Evolutionary conservation across 352 stramenopile genomes (phyloP).

Genomic region (Phytophthora boehmeriae): DNA sequence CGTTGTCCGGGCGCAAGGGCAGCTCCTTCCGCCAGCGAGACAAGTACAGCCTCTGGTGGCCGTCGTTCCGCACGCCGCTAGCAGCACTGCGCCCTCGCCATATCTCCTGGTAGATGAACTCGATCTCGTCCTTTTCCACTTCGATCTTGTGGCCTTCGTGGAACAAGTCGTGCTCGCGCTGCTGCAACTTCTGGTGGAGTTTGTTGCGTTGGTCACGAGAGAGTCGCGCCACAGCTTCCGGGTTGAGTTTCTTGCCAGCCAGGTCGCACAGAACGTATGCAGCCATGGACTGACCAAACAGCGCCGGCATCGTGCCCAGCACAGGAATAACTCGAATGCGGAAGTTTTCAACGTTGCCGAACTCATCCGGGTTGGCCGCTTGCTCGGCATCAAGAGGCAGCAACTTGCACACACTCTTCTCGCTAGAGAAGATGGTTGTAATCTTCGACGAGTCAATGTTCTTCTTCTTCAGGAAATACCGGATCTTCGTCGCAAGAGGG

Average conservation of each 20-base stretch:
- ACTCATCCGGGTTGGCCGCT: constrained; percentile 86
- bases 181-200: constrained; percentile 80
- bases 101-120: constrained; percentile 89
- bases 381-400: constrained; percentile 95
- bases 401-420: constrained; percentile 96
- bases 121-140: constrained; percentile 86
- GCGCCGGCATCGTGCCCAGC: constrained; percentile 93
- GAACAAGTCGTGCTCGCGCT: constrained; percentile 73
- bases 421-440: constrained; percentile 93
- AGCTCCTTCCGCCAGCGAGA: constrained; percentile 80
- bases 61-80: constrained; percentile 68
- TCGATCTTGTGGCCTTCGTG: constrained; percentile 63
- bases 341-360: constrained; percentile 97
- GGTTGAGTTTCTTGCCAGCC: constrained; percentile 89
- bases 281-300: constrained; percentile 98
- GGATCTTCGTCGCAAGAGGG: constrained; percentile 95
- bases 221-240: constrained; percentile 68
- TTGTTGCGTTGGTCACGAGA: constrained; percentile 89
- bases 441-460: constrained; percentile 69
- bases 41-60: constrained; percentile 80
- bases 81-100: constrained; percentile 84
- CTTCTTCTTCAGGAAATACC: constrained; percentile 93
- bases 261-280: constrained; percentile 94
- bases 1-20: constrained; percentile 81
- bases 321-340: constrained; percentile 96